phyloP scores from a whole-genome alignment of 345 rosid genomes.

The Brassica rapa region DNA sequence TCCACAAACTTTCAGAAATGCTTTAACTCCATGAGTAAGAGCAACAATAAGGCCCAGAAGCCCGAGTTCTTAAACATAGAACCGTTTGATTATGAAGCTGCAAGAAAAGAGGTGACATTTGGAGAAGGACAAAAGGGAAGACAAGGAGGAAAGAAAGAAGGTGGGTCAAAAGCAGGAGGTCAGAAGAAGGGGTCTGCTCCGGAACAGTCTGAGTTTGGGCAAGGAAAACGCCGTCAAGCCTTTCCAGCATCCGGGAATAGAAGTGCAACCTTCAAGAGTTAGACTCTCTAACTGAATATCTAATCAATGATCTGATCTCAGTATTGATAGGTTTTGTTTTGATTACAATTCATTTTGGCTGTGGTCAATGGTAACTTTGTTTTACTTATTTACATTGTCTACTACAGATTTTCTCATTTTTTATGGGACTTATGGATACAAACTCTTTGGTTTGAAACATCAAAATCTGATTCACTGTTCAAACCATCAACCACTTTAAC shows the following conservation, averaged over 20 bases:
- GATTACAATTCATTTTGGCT: neutral
- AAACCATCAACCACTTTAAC: no score
- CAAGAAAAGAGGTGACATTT: slow-evolving; percentile 37
- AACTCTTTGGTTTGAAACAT: neutral
- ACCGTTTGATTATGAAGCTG: slow-evolving; percentile 57
- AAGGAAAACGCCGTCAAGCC: slow-evolving; percentile 46
- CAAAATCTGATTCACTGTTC: no score
- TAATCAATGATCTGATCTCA: neutral
- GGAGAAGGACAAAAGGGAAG: slow-evolving; percentile 34
- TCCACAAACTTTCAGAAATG: slow-evolving; percentile 43
- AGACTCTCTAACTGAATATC: slow-evolving; percentile 17
- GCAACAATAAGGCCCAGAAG: slow-evolving; percentile 45
- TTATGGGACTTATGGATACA: neutral
- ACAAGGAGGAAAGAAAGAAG: slow-evolving; percentile 34
- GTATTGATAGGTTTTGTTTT: neutral
- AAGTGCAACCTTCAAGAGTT: slow-evolving; percentile 38
- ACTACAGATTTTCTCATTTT: neutral
- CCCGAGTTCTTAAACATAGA: slow-evolving; percentile 49
- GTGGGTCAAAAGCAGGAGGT: slow-evolving; percentile 19
- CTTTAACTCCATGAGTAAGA: slow-evolving; percentile 35
- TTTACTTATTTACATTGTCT: neutral
- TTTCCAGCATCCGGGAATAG: slow-evolving; percentile 45
- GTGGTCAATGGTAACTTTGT: neutral
- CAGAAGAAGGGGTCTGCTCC: slow-evolving; percentile 30
- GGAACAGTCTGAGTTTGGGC: slow-evolving; percentile 41